Evolutionary conservation across 768 basidiomycete genomes (phyloP).

Genomic region (Kwoniella pini): DNA sequence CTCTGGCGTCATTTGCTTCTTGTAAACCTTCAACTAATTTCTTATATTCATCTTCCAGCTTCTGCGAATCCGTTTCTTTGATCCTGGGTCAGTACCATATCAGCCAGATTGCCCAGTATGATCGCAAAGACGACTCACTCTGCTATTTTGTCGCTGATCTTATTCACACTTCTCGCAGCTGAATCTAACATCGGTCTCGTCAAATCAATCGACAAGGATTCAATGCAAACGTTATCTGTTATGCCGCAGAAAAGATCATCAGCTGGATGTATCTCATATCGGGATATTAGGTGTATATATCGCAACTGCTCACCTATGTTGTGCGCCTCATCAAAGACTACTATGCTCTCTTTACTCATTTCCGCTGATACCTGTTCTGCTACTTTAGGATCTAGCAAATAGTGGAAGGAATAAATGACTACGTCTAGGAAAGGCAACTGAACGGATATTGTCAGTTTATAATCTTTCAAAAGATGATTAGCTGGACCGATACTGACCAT

Average conservation of each 20-base stretch:
- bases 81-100: constrained; percentile 63
- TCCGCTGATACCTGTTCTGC: constrained; percentile 99
- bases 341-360: constrained; percentile 94
- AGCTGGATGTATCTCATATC: no score
- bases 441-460: not conserved
- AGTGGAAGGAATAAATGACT: constrained; percentile 99
- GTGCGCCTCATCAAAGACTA: constrained; percentile 99
- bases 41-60: constrained; percentile 94
- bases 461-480: not conserved
- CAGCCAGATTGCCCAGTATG: not conserved
- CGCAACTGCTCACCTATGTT: constrained; percentile 74
- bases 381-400: constrained; percentile 96
- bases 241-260: not conserved
- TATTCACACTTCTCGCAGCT: constrained; percentile 80
- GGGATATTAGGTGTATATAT: not conserved
- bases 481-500: constrained; percentile 65
- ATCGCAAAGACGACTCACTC: constrained; percentile 72
- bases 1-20: constrained; percentile 63
- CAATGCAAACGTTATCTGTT: constrained; percentile 95
- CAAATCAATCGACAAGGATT: constrained; percentile 94
- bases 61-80: constrained; percentile 87
- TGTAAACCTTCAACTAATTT: constrained; percentile 91
- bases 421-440: constrained; percentile 95
- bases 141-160: constrained; percentile 86
- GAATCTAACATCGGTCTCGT: constrained; percentile 97